Conservation (phyloP, 176 grass and related monocot species). For the Urochloa ruziziensis region DNA sequence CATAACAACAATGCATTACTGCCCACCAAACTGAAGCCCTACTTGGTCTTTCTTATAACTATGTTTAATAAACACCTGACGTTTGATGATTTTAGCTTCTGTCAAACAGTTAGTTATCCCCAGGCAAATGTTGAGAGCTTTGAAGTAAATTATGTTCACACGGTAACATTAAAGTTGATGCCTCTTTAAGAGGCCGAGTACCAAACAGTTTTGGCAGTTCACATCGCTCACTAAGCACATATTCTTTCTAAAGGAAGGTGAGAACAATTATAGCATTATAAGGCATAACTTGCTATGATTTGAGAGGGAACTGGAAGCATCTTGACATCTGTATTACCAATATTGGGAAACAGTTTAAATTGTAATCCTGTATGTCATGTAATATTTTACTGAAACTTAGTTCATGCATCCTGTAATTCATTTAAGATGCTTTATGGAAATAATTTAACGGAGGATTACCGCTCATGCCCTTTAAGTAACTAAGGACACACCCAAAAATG, state of each 20-base stretch:
- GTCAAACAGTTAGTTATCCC: background rate
- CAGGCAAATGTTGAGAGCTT: slow-evolving; percentile 3
- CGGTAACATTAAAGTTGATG: background rate
- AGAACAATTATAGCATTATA: background rate
- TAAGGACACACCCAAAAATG: slow-evolving; percentile 1
- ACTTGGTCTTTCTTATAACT: background rate
- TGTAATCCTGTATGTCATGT: background rate
- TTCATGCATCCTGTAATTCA: background rate
- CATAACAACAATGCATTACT: background rate
- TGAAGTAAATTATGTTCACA: slow-evolving; percentile 21
- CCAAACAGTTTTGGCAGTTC: slow-evolving; percentile 5
- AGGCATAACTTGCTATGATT: background rate
- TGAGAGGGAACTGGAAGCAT: slow-evolving; percentile 2
- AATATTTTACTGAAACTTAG: slow-evolving; percentile 5
- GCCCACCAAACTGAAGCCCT: background rate
- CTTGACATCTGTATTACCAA: background rate
- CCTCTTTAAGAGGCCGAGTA: background rate
- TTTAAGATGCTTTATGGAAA: background rate
- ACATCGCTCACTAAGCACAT: background rate
- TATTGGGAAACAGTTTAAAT: background rate
- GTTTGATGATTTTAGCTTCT: background rate
- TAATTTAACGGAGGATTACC: background rate
- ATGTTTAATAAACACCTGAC: background rate
- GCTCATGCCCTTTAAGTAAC: background rate
- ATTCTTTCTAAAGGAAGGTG: background rate